These are phyloP conservation scores for Plantago elongata DNA, from an alignment of 257 asterid genomes.

Conservation along the genomic window DNA sequence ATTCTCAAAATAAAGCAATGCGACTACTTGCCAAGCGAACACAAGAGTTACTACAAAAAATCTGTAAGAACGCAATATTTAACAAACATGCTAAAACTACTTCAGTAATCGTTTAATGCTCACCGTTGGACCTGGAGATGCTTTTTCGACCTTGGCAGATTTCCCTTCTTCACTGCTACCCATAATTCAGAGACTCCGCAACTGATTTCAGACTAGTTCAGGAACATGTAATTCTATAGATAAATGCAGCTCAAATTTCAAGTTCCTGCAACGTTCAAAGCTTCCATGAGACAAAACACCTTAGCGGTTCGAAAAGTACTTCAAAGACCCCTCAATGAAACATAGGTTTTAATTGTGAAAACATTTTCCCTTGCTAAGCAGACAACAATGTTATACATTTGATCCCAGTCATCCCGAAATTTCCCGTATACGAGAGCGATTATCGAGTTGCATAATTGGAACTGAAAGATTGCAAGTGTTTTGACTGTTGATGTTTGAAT, in stretches of 20 bases:
- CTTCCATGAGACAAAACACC: slow-evolving; percentile 2
- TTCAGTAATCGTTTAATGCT: slow-evolving; percentile 17
- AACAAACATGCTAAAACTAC: slow-evolving; percentile 2
- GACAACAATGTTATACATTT: too few species aligned
- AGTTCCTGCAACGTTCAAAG: slow-evolving; percentile 17
- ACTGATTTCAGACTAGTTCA: neutral
- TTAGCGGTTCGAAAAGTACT: neutral
- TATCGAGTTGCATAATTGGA: too few species aligned
- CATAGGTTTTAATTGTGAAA: too few species aligned
- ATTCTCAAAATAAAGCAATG: neutral
- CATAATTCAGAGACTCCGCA: slow-evolving; percentile 32
- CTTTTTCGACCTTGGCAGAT: slow-evolving; percentile 52
- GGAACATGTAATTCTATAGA: slow-evolving; percentile 12
- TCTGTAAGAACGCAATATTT: neutral
- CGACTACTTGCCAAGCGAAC: neutral
- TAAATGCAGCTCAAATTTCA: slow-evolving; percentile 14
- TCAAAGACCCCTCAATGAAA: too few species aligned
- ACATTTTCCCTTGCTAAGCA: too few species aligned
- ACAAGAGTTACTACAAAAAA: neutral
- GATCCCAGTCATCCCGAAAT: too few species aligned
- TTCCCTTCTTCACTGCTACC: slow-evolving; percentile 77
- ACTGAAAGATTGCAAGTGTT: too few species aligned
- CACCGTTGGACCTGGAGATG: slow-evolving; percentile 55
- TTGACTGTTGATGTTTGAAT: too few species aligned
- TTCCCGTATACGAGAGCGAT: too few species aligned